Evolutionary conservation across 2,329 filamentous ascomycete genomes (phyloP).

Genomic region (Aspergillus unguis): DNA sequence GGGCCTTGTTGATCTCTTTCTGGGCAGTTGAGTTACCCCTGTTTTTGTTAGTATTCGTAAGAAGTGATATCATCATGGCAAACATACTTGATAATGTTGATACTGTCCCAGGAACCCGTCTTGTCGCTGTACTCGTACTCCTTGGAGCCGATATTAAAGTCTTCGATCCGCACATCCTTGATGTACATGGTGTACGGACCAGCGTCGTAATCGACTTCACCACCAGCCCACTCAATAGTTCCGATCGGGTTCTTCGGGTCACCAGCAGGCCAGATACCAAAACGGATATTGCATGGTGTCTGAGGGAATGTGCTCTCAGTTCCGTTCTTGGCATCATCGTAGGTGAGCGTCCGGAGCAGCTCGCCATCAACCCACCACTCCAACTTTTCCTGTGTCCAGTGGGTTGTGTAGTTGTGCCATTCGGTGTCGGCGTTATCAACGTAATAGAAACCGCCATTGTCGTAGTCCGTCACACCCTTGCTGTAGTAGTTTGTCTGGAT

Average conservation of each 20-base stretch:
- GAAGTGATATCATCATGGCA: neutral
- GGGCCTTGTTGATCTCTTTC: conserved; percentile 34
- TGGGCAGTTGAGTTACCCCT: conserved; percentile 63
- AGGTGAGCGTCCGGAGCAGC: conserved; percentile 59
- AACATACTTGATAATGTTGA: conserved; percentile 52
- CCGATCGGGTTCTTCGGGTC: conserved; percentile 32
- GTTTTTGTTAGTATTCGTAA: conserved; percentile 22
- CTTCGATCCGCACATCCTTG: conserved; percentile 56
- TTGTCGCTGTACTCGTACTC: conserved; percentile 65
- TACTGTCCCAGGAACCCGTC: conserved; percentile 62
- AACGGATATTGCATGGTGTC: conserved; percentile 68
- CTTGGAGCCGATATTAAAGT: conserved; percentile 56
- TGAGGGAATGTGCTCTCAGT: conserved; percentile 63
- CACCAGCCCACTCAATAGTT: conserved; percentile 68
- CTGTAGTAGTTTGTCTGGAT: conserved; percentile 92
- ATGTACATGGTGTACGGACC: conserved; percentile 74
- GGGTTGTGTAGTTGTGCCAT: conserved; percentile 53
- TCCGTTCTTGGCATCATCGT: conserved; percentile 55
- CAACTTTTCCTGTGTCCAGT: conserved; percentile 64
- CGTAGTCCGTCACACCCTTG: conserved; percentile 76
- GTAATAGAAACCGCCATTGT: conserved; percentile 75
- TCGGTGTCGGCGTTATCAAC: conserved; percentile 55
- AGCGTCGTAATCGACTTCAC: conserved; percentile 61
- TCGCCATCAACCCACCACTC: conserved; percentile 65
- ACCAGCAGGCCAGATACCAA: conserved; percentile 68